Base-by-base conservation (phyloP, 495 filamentous ascomycete genomes). In the Aeminium ludgeri region DNA sequence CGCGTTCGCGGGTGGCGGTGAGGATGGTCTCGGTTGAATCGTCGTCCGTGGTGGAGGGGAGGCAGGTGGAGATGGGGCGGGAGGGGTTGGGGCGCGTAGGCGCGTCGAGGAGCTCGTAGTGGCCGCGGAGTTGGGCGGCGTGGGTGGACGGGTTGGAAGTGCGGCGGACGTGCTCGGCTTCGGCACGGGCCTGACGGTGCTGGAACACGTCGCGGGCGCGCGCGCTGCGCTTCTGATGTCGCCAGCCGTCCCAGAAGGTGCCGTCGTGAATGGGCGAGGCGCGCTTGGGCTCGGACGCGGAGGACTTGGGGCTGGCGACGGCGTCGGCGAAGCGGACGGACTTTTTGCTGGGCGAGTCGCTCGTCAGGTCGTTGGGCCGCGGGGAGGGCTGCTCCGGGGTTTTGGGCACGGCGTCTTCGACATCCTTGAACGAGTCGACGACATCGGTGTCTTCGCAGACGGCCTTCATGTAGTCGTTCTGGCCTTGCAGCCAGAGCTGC, bases 171-270 rank as follows among this genome's bases (percentile, higher is more conserved):
- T 93, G 86, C 10, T 95, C 62, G 13, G 87, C 86, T 54, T 96
- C 89, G 39, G 85, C 89, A 35, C 89, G 78, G 20, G 80, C 72
- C 45, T 80, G 74, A 3, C 82, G 77, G 55, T 93, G 80, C 43
- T 85, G 66, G 51, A 91, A 91, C 10, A 75, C 72, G 56, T 96
- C 89, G n/a, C 55, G 61, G 37, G 65, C 62, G 41, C 64, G 68
- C 19, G 69, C 70, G 31, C 65, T 65, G 25, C 73, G 66, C 33
- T 72, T 61, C 33, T 79, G 65, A 33, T 78, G 73, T 45, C 82
- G 76, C 57, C 94, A 95, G 19, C 84, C 84, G 45, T 83, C 77
- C 67, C 87, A 86, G 56, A 89, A 94, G n/a, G 86, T 81, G 1
- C 79, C 78, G 51, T 91, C 83, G 53, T 76, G 46, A 45, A 56